Base-by-base conservation (phyloP, 768 basidiomycete species). In the Mycena venus region DNA sequence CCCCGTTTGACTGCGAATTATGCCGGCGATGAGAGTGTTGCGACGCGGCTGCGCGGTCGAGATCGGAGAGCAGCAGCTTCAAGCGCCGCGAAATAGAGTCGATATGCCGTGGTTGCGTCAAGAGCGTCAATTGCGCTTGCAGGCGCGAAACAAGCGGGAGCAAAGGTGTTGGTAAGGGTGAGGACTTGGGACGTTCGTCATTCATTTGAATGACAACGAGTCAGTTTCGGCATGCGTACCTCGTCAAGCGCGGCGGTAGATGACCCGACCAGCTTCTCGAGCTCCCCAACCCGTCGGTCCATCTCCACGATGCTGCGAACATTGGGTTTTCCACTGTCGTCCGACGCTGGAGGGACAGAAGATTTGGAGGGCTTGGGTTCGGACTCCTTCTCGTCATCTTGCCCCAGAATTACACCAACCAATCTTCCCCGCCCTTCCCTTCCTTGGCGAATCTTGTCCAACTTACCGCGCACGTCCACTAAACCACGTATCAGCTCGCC, bases 41-140 rank as follows among this genome's bases (percentile, higher is more conserved):
- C 19, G 87, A 85, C 15, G 85, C 87, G 38, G 93, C 91, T 5
- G 91, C 90, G 34, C 97, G 93, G 61, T 99, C 98, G 62, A 99
- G 90, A 83, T 99, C 98, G 1, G 96, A 93, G 17, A 98, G 88
- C 21, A 99, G 90, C 10, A 99, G 86, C 79, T 99, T 99, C 73
- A 99, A 90, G 6, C 98, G 93, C 6, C 98, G 91, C 2, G 97
- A 97, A 74, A 99, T 94, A 14, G 96, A 95, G 83, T 99, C 98
- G 61, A 99, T 93, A 80, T 99, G 97, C 19, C 97, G 92, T 0
- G 98, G 98, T 85, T 99, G 97, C 0, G 98, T 95, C 56, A 99
- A 91, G 19, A 99, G 87, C 9, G 92, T 91, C 27, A 99, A 86
- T 81, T 98, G 96, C 25, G 91, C 91, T 79, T 95, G 96, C 53